Conservation (phyloP, 441 rosid species). For the Eruca vesicaria region DNA sequence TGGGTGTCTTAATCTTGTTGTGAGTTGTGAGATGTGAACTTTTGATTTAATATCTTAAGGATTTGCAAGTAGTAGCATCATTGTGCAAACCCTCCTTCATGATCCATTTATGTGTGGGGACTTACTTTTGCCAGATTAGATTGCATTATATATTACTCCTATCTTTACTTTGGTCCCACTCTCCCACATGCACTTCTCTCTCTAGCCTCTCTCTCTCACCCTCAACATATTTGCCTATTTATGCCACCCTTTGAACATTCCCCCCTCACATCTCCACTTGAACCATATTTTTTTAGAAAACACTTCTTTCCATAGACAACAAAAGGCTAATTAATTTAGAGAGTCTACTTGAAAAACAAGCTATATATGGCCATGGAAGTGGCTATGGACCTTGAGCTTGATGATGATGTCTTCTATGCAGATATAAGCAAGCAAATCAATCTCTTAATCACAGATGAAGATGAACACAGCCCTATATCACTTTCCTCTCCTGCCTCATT, state of each 20-base stretch:
- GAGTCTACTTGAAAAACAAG: not conserved
- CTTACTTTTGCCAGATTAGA: conserved; percentile 31
- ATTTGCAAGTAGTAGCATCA: conserved; percentile 30
- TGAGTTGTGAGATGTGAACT: conserved; percentile 27
- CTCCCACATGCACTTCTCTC: conserved; percentile 36
- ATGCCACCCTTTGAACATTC: conserved; percentile 31
- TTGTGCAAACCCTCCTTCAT: conserved; percentile 31
- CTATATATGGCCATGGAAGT: conserved; percentile 24
- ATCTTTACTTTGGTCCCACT: conserved; percentile 27
- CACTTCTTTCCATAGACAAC: not conserved
- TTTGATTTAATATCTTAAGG: conserved; percentile 19
- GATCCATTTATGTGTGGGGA: conserved; percentile 33
- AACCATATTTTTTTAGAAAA: not conserved
- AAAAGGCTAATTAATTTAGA: too few relatives aligned
- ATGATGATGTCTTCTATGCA: conserved; percentile 87
- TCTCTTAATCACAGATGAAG: conserved; percentile 90
- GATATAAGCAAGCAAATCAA: conserved; percentile 87
- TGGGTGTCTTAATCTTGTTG: conserved; percentile 23
- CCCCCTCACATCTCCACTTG: conserved; percentile 23
- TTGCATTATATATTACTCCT: conserved; percentile 14
- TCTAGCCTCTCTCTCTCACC: conserved; percentile 11
- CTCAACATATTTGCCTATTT: conserved; percentile 27
- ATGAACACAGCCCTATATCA: conserved; percentile 51
- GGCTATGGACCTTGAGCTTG: conserved; percentile 58
- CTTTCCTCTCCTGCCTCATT: conserved; percentile 56